These are phyloP conservation scores for Aureobasidium musti DNA, from an alignment of 2,329 filamentous ascomycete genomes.

Conservation along the genomic window DNA sequence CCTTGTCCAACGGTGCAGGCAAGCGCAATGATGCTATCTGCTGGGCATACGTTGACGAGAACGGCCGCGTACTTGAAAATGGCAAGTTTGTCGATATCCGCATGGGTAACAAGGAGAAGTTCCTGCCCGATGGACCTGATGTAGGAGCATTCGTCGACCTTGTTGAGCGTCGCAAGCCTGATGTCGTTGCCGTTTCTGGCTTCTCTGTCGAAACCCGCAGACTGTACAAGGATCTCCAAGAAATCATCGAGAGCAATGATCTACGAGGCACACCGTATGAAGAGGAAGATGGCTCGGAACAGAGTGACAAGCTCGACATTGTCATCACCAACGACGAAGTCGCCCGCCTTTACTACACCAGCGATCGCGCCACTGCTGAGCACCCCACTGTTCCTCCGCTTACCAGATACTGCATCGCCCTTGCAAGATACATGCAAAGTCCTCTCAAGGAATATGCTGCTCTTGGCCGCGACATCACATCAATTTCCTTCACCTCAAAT, in stretches of 20 bases:
- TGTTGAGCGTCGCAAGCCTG: conserved; percentile 76
- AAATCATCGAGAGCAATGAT: conserved; percentile 74
- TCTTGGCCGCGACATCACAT: conserved; percentile 82
- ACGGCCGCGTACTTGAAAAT: conserved; percentile 84
- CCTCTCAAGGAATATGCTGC: conserved; percentile 96
- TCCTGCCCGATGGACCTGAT: conserved; percentile 64
- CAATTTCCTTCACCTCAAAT: conserved; percentile 83
- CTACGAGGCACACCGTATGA: conserved; percentile 80
- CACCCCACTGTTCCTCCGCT: conserved; percentile 78
- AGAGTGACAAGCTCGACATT: conserved; percentile 79
- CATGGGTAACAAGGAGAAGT: conserved; percentile 65
- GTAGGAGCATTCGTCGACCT: conserved; percentile 74
- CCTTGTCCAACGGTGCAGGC: conserved; percentile 82
- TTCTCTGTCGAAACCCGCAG: conserved; percentile 85
- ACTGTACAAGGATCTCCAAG: conserved; percentile 77
- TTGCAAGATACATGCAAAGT: conserved; percentile 91
- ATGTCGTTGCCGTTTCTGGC: conserved; percentile 87
- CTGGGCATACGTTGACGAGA: conserved; percentile 93
- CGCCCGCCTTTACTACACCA: conserved; percentile 93
- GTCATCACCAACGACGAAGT: conserved; percentile 95
- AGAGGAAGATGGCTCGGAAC: conserved; percentile 71
- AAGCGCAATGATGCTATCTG: conserved; percentile 77
- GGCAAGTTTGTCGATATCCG: conserved; percentile 82
- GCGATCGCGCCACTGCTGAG: conserved; percentile 73
- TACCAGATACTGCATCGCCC: conserved; percentile 82